Conservation (phyloP, 352 stramenopile genomes). For the Globisporangium nagaii region DNA sequence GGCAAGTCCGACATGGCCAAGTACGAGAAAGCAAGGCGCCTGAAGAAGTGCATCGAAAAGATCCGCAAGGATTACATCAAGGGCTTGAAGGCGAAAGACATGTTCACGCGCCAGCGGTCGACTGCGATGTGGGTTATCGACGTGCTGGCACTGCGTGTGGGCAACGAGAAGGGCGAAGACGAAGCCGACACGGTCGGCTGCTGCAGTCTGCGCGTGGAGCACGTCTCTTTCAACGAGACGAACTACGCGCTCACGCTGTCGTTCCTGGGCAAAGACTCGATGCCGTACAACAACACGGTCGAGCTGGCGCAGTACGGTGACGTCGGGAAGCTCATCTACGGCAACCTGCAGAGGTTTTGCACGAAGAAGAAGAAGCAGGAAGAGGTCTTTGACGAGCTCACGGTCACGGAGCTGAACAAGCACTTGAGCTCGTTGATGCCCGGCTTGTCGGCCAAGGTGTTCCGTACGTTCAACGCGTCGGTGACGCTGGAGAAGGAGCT, state of each 20-base stretch:
- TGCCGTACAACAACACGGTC: conserved; percentile 99
- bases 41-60: conserved; percentile 98
- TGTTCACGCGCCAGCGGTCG: conserved; percentile 91
- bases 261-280: conserved; percentile 99
- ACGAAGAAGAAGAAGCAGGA: conserved; percentile 94
- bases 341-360: conserved; percentile 97
- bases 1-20: conserved; percentile 98
- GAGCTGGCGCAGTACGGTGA: conserved; percentile 89
- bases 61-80: conserved; percentile 91
- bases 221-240: conserved; percentile 94
- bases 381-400: conserved; percentile 98
- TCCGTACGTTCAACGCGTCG: conserved; percentile 99
- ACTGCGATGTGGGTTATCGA: conserved; percentile 99
- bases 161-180: conserved; percentile 99
- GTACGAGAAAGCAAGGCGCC: conserved; percentile 97
- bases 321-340: conserved; percentile 90
- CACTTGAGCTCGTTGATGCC: conserved; percentile 99
- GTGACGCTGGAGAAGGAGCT: conserved; percentile 98
- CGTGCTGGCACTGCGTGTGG: conserved; percentile 98
- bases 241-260: conserved; percentile 96
- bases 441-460: conserved; percentile 99
- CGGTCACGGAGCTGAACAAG: conserved; percentile 95
- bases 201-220: conserved; percentile 98
- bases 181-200: conserved; percentile 99
- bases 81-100: conserved; percentile 86